Evolutionary conservation across 78 protist species (phyloP), one percentile per base, ranked within the genome.

Genomic region (Tieghemostelium lacteum): DNA sequence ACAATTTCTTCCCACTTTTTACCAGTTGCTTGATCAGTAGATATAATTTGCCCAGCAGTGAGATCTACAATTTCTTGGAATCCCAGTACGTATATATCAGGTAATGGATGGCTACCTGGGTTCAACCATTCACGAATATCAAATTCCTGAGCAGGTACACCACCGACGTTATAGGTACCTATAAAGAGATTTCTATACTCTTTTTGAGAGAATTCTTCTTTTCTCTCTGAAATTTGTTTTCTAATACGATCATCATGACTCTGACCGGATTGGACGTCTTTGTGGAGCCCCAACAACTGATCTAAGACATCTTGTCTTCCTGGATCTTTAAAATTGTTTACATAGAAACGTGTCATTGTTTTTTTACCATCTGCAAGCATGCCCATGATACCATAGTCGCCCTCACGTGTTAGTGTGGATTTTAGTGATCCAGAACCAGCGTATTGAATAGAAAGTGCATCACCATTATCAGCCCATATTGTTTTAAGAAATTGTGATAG

Each of bases 391-490:
- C 92, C 86, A 64, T 75, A 92, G 14, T 92, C 88, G 55, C 96
- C 88, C n/a, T 85, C 92, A 65, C 96, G 86, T n/a, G 89, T 86
- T 31, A 64, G 31, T 1, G 96, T 77, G 3, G 87, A 87, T 55
- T 75, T 94, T 60, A 95, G 78, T 7, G 97, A 95, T 2, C 96
- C 96, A 28, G 97, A 94, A 8, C 98, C 98, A 1, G 98, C 92
- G 33, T 96, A 96, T 22, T 65, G 87, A 49, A 85, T 93, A 7
- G 93, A 75, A 14, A 96, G 52, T 20, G 92, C 92, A 69, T 96
- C 98, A 8, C 95, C 98, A 61, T 96, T 95, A 69, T 95, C 89
- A 8, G 94, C 96, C 98, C 98, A 96, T 34, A 86, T 24, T 16
- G 78, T 83, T 31, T 83, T 83, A 33, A 83, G 12, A 26, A 28